phyloP scores from a whole-genome alignment of 192 early-diverging fungal genomes.

The Coemansia sp. region DNA sequence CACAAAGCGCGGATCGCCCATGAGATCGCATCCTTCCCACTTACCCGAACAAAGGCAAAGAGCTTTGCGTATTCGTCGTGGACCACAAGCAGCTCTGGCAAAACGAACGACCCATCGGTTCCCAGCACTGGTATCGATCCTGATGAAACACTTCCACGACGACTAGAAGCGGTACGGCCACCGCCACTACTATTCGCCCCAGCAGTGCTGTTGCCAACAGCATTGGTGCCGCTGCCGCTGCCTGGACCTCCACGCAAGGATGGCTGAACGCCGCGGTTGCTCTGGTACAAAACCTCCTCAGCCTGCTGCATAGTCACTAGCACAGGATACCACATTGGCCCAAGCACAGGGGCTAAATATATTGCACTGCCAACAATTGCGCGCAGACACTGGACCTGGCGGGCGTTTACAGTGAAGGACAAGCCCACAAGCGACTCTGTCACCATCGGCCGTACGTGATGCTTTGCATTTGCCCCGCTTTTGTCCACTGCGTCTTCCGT shows the following conservation, averaged over 20 bases:
- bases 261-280: constrained; percentile 4
- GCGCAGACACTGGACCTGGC: constrained; percentile 77
- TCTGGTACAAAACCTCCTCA: constrained; percentile 69
- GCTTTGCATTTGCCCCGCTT: background rate
- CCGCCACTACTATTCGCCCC: background rate
- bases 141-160: constrained; percentile 1
- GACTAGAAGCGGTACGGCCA: background rate
- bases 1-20: constrained; percentile 38
- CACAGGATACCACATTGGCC: constrained; percentile 82
- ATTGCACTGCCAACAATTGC: constrained; percentile 69
- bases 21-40: constrained; percentile 15
- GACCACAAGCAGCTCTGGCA: constrained; percentile 15
- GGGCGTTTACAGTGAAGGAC: constrained; percentile 61
- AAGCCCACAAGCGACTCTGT: constrained; percentile 23
- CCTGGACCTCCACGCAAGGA: constrained; percentile 1
- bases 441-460: constrained; percentile 20
- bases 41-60: constrained; percentile 12
- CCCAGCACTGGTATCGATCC: background rate
- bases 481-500: background rate
- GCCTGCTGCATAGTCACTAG: constrained; percentile 86
- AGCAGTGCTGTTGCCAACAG: background rate
- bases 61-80: constrained; percentile 23
- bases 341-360: constrained; percentile 71
- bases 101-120: background rate
- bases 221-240: background rate